These are phyloP conservation scores for Vigna mungo DNA, from an alignment of 306 rosid genomes.

Conservation along the genomic window DNA sequence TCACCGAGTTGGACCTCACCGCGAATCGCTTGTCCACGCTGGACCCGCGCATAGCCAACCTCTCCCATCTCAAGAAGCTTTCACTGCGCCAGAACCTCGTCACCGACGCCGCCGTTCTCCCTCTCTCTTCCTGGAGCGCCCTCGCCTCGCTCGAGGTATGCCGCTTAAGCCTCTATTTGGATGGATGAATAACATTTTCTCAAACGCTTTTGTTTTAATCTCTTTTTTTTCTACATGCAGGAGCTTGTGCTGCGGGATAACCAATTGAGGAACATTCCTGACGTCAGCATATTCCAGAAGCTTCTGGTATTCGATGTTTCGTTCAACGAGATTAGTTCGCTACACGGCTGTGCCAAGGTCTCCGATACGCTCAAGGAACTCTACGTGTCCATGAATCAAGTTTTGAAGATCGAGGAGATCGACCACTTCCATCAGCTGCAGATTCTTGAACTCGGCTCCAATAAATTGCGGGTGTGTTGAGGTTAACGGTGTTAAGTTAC, in stretches of 20 bases:
- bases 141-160: conserved; percentile 72
- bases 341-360: conserved; percentile 70
- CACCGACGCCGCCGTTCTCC: conserved; percentile 64
- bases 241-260: conserved; percentile 88
- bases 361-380: conserved; percentile 76
- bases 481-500: neutral
- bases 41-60: conserved; percentile 80
- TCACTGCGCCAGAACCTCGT: conserved; percentile 90
- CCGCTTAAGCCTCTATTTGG: conserved; percentile 12
- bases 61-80: conserved; percentile 75
- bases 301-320: conserved; percentile 86
- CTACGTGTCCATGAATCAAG: conserved; percentile 89
- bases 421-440: conserved; percentile 74
- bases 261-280: conserved; percentile 72
- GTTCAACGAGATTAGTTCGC: conserved; percentile 75
- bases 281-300: conserved; percentile 67
- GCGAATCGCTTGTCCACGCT: conserved; percentile 77
- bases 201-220: neutral
- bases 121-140: conserved; percentile 71
- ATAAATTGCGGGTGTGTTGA: conserved; percentile 67
- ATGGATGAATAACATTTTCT: neutral
- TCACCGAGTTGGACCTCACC: conserved; percentile 91
- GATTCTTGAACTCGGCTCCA: conserved; percentile 95
- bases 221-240: conserved; percentile 41
- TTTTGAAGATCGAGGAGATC: conserved; percentile 78